Conservation (phyloP, 495 filamentous ascomycete species). For the Lindgomyces ingoldianus region DNA sequence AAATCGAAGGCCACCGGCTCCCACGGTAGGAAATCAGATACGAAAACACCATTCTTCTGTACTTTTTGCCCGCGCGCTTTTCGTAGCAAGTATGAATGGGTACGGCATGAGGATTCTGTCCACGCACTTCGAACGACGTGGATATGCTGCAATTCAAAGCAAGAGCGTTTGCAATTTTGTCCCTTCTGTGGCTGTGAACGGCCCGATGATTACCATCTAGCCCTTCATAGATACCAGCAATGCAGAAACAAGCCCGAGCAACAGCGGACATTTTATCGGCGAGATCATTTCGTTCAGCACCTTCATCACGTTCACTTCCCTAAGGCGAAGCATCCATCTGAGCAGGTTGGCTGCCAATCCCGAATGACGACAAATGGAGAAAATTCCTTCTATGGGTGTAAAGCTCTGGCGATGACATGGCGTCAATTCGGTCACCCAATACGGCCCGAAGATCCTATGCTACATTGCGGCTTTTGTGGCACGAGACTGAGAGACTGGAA, state of each 20-base stretch:
- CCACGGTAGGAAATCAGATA: background rate
- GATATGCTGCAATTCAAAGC: constrained; percentile 25
- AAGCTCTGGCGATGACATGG: constrained; percentile 29
- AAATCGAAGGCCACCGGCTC: constrained; percentile 10
- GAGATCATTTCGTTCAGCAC: constrained; percentile 35
- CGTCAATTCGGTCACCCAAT: constrained; percentile 16
- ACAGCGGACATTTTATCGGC: constrained; percentile 32
- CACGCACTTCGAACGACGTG: constrained; percentile 30
- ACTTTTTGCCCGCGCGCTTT: constrained; percentile 30
- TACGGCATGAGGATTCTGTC: constrained; percentile 34
- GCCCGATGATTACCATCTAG: constrained; percentile 26
- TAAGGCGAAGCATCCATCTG: constrained; percentile 16
- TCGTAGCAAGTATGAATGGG: constrained; percentile 35
- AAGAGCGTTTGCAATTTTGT: constrained; percentile 2
- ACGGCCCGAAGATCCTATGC: constrained; percentile 23
- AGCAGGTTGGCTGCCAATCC: constrained; percentile 11
- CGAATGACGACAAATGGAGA: background rate
- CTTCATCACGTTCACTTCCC: constrained; percentile 27
- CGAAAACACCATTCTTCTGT: constrained; percentile 30
- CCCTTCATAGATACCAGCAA: constrained; percentile 25
- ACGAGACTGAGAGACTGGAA: constrained; percentile 16
- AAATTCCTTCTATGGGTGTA: constrained; percentile 22
- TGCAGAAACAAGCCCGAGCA: constrained; percentile 24
- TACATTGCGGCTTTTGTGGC: constrained; percentile 34
- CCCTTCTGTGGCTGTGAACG: constrained; percentile 20